These are phyloP conservation scores for Nymphaea thermarum DNA, from an alignment of 164 flowering plant species.

Conservation along the genomic window DNA sequence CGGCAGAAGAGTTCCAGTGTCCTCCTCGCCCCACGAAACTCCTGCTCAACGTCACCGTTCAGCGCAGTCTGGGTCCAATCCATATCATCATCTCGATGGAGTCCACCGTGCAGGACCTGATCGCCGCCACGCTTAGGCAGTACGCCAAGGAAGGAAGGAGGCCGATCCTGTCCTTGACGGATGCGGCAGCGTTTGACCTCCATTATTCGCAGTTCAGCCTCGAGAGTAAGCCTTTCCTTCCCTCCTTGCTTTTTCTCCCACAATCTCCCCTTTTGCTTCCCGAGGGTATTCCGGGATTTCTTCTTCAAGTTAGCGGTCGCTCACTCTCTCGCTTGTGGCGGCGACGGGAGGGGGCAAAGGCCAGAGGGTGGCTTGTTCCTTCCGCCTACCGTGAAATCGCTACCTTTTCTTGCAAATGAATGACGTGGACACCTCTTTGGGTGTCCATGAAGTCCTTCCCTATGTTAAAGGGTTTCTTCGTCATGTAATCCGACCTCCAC, in stretches of 20 bases:
- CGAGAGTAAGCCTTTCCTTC: slow-evolving; percentile 48
- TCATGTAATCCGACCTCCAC: too few species aligned
- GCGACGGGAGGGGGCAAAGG: too few species aligned
- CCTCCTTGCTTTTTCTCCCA: not conserved
- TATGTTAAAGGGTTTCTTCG: too few species aligned
- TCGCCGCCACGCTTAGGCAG: slow-evolving; percentile 39
- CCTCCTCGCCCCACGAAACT: slow-evolving; percentile 49
- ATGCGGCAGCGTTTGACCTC: slow-evolving; percentile 45
- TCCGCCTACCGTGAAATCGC: too few species aligned
- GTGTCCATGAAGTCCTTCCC: too few species aligned
- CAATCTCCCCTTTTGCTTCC: too few species aligned
- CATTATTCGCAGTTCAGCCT: slow-evolving; percentile 91
- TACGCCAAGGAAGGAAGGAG: slow-evolving; percentile 70
- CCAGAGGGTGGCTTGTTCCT: too few species aligned
- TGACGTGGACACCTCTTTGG: too few species aligned
- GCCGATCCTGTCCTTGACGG: slow-evolving; percentile 37
- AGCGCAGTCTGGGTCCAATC: slow-evolving; percentile 64
- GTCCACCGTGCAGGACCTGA: slow-evolving; percentile 52
- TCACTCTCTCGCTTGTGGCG: too few species aligned
- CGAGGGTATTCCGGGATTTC: too few species aligned
- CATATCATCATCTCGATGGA: slow-evolving; percentile 67
- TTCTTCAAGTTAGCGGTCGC: too few species aligned
- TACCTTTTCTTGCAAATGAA: too few species aligned
- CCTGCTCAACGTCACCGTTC: slow-evolving; percentile 67
- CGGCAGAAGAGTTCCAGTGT: slow-evolving; percentile 2